These are phyloP conservation scores for Prunus mume DNA, from an alignment of 306 rosid species.

Conservation along the genomic window DNA sequence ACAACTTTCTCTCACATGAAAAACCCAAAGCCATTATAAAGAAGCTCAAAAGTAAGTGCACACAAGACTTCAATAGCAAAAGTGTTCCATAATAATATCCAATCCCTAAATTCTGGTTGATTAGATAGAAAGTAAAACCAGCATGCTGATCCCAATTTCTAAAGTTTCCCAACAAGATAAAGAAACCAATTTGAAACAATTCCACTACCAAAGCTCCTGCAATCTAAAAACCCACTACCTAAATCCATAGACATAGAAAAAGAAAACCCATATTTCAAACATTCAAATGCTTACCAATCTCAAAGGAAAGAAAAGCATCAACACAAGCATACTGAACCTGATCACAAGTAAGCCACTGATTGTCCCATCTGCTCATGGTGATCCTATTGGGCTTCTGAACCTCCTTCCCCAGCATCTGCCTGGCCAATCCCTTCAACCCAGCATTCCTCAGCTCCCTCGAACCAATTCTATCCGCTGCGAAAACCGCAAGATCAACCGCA, in stretches of 20 bases:
- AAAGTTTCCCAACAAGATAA: background rate
- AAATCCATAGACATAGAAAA: background rate
- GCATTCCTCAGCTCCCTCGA: slow-evolving; percentile 19
- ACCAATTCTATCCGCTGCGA: slow-evolving; percentile 17
- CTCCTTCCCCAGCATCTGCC: slow-evolving; percentile 30
- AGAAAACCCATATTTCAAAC: background rate
- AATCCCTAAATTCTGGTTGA: background rate
- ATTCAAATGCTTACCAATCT: slow-evolving; percentile 31
- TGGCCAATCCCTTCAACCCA: slow-evolving; percentile 42
- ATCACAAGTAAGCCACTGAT: slow-evolving; percentile 28
- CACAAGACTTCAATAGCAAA: background rate
- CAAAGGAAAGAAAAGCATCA: slow-evolving; percentile 49
- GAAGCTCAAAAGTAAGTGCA: background rate
- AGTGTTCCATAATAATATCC: background rate
- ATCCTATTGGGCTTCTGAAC: slow-evolving; percentile 38
- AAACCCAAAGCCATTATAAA: background rate
- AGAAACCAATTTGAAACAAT: background rate
- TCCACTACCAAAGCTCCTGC: background rate
- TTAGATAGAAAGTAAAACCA: background rate
- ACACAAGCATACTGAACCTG: slow-evolving; percentile 53
- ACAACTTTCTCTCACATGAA: background rate
- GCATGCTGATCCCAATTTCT: background rate
- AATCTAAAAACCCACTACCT: background rate
- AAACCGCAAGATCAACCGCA: slow-evolving; percentile 28
- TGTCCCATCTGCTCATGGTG: slow-evolving; percentile 53